phyloP scores from a whole-genome alignment of 208 protist species.

The Willaertia magna region DNA sequence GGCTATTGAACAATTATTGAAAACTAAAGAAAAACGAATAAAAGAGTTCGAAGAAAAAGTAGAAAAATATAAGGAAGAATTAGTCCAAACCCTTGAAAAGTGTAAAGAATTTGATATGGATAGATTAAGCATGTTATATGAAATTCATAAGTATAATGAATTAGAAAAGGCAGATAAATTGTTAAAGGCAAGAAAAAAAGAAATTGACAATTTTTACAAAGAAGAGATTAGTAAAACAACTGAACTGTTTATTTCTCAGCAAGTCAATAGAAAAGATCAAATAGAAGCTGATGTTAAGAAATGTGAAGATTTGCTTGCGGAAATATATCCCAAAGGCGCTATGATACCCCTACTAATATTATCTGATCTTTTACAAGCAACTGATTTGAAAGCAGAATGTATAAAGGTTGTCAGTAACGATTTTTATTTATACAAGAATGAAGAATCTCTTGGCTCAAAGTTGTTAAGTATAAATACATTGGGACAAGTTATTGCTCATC shows the following conservation, averaged over 20 bases:
- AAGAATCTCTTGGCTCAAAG: not conserved
- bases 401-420: not conserved
- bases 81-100: not conserved
- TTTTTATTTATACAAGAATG: not conserved
- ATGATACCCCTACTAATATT: not conserved
- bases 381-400: not conserved
- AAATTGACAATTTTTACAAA: not conserved
- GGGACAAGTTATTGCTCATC: not conserved
- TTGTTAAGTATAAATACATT: not conserved
- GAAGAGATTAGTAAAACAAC: not conserved
- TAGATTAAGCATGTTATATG: not conserved
- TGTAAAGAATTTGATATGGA: conserved; percentile 9
- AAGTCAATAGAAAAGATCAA: not conserved
- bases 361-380: not conserved
- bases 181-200: not conserved
- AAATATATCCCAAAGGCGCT: not conserved
- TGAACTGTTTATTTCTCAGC: not conserved
- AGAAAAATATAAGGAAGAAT: not conserved
- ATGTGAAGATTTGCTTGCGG: not conserved
- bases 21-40: not conserved
- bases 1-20: not conserved
- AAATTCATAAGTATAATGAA: conserved; percentile 1
- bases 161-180: not conserved
- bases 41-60: not conserved
- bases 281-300: not conserved